Evolutionary conservation across 129 eudicot species (phyloP).

Genomic region (Oenanthe sinensis): DNA sequence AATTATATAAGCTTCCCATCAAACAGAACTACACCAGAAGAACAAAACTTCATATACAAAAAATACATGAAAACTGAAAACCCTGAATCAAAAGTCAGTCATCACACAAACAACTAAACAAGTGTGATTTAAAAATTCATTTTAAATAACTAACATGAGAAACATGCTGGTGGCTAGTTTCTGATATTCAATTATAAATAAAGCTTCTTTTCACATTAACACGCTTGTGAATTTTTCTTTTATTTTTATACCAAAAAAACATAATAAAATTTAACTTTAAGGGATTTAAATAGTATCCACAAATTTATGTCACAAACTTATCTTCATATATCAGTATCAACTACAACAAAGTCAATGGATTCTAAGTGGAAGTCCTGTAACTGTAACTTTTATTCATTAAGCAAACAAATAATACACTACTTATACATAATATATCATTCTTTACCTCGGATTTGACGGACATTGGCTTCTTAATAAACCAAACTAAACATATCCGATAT

Average conservation of each 20-base stretch:
- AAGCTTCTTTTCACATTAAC: constrained; percentile 25
- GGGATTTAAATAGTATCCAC: constrained; percentile 9
- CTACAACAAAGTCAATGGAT: constrained; percentile 14
- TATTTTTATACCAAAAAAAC: neutral
- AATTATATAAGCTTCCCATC: constrained; percentile 29
- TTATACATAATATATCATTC: neutral
- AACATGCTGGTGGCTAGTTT: constrained; percentile 12
- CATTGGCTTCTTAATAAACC: neutral
- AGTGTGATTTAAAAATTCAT: neutral
- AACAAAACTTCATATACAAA: constrained; percentile 6
- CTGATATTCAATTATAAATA: constrained; percentile 3
- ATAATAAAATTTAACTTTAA: neutral
- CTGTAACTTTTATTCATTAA: neutral
- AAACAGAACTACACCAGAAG: constrained; percentile 6
- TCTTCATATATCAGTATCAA: constrained; percentile 14
- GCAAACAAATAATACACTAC: neutral
- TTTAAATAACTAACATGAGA: constrained; percentile 23
- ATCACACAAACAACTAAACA: neutral
- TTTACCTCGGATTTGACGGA: constrained; percentile 19
- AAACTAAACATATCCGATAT: neutral
- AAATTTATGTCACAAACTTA: neutral
- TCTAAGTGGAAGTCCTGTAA: constrained; percentile 1
- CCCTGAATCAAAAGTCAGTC: constrained; percentile 7
- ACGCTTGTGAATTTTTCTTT: neutral
- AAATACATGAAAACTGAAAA: constrained; percentile 1